Base-by-base conservation (phyloP, 2,329 filamentous ascomycete species). In the Aspergillus sp. region DNA sequence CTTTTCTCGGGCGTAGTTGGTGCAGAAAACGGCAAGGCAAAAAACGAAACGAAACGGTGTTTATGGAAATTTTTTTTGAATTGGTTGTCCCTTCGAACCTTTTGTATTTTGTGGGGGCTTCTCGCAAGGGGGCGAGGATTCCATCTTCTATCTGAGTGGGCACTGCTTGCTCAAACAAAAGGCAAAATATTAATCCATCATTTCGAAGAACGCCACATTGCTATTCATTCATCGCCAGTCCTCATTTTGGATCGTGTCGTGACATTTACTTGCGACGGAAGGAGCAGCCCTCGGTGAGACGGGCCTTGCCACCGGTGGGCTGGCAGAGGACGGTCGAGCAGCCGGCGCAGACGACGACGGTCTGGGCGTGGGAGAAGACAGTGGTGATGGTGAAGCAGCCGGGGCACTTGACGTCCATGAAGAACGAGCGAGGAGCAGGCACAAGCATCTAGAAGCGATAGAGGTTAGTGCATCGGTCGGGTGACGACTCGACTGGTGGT, bases 391-490 rank as follows among this genome's bases (percentile, higher is more conserved):
- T 97, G 88, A 97, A 99, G 90, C 94, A 99, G 74, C 94, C 94
- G 78, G 94, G 94, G 89, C 94, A 99, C 89, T 99, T 99, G 85
- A 99, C 94, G 78, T 99, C 94, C 94, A 99, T 99, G 90, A 99
- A 99, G 89, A 97, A 99, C 68, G 93, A 97, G 78, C 94, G 91
- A 73, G 94, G 94, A 66, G 86, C 88, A 72, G 94, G 94, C 76
- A 99, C 94, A 72, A 99, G 89, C 68, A 85, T 91, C 91, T 95
- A 13, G 2, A 48, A 16, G 5, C 2, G 14, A 47, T 16, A 21
- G 7, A 3, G 5, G n/a, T 29, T 13, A 48, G 46, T 48, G n/a
- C 19, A 32, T 47, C 25, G 25, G 7, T 29, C 25, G 7, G 9
- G 25, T 7, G 11, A 10, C 25, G 25, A 29, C 25, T 29, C 7